Conservation (phyloP, 805 yeast genomes). For the Metschnikowia lochheadii region DNA sequence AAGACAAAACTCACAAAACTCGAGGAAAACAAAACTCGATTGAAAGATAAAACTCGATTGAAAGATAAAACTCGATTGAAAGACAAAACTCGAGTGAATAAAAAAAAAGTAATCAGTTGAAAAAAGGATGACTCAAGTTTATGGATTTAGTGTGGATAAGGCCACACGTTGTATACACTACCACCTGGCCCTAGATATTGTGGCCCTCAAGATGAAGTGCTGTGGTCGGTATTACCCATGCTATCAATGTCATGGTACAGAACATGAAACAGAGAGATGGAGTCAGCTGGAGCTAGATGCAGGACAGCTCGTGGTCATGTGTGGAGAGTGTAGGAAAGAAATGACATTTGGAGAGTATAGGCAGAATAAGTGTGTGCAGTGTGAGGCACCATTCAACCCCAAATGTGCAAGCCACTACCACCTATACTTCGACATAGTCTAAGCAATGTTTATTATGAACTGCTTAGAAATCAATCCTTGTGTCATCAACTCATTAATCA, state of each 20-base stretch:
- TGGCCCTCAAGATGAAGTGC: slow-evolving; percentile 39
- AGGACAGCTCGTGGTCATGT: slow-evolving; percentile 24
- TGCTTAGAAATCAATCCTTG: no score
- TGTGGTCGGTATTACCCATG: slow-evolving; percentile 37
- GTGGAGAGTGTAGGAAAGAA: slow-evolving; percentile 34
- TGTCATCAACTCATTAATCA: no score
- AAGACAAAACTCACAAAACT: no score
- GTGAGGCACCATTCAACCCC: slow-evolving; percentile 33
- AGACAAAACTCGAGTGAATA: no score
- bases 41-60: no score
- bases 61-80: no score
- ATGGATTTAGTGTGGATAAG: slow-evolving; percentile 22
- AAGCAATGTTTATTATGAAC: no score
- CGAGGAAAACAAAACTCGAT: no score
- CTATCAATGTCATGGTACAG: slow-evolving; percentile 33
- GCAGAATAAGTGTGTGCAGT: slow-evolving; percentile 20
- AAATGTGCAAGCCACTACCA: slow-evolving; percentile 35
- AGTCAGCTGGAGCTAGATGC: slow-evolving; percentile 6
- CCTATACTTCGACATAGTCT: slow-evolving; percentile 28
- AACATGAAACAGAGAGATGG: slow-evolving; percentile 17
- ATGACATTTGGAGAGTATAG: slow-evolving; percentile 28
- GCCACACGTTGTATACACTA: slow-evolving; percentile 39
- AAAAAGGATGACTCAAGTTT: slow-evolving; percentile 4
- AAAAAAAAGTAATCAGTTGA: no score
- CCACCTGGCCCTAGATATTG: slow-evolving; percentile 30